Conservation (phyloP, 768 basidiomycete genomes). For the Rossbeevera mucosa region DNA sequence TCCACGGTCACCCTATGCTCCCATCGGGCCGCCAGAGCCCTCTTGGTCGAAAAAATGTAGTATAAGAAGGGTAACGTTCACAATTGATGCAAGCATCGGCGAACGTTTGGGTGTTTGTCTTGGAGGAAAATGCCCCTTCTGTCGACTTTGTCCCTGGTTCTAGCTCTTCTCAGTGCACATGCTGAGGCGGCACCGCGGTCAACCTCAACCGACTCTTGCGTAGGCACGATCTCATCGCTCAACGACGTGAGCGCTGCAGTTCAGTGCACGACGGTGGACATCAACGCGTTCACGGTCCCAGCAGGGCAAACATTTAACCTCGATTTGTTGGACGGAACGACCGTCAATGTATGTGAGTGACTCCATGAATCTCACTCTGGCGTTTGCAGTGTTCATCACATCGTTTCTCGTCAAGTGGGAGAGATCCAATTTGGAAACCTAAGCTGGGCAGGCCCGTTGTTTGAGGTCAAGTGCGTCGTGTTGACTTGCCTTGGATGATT, state of each 20-base stretch:
- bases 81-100: not conserved
- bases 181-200: conserved; percentile 5
- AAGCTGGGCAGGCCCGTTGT: conserved; percentile 52
- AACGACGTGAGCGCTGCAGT: conserved; percentile 47
- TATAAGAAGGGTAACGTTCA: conserved; percentile 1
- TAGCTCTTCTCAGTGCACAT: conserved; percentile 1
- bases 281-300: conserved; percentile 54
- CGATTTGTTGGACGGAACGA: conserved; percentile 42
- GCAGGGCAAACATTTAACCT: conserved; percentile 48
- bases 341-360: conserved; percentile 51
- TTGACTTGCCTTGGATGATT: not conserved
- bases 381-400: not conserved
- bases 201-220: conserved; percentile 26
- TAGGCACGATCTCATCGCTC: conserved; percentile 49
- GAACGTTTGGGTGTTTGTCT: not conserved
- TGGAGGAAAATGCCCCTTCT: not conserved
- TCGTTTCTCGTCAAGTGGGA: conserved; percentile 36
- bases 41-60: not conserved
- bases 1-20: not conserved
- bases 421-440: conserved; percentile 52
- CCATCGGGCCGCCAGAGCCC: not conserved
- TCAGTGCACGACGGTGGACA: conserved; percentile 52
- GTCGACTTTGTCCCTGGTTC: not conserved
- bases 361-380: not conserved
- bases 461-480: conserved; percentile 42